Evolutionary conservation across 164 flowering plant genomes (phyloP).

Genomic region (Magnolia changhungtana): DNA sequence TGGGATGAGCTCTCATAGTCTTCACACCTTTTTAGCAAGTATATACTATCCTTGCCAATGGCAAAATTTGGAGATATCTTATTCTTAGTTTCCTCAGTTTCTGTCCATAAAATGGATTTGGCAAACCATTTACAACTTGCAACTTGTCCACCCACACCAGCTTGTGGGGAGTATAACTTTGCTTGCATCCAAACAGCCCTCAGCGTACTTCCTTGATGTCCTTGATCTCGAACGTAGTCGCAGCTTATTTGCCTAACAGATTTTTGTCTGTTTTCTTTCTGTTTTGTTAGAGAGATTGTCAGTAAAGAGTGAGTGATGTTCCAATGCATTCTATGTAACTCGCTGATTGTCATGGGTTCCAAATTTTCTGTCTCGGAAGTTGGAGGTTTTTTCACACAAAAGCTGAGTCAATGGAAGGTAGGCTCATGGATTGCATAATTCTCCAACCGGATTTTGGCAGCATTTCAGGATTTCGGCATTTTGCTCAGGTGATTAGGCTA

Average conservation of each 20-base stretch:
- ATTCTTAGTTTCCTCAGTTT: not conserved
- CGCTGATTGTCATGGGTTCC: not conserved
- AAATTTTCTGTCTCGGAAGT: not conserved
- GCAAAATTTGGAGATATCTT: too few relatives aligned
- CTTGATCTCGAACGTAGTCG: not conserved
- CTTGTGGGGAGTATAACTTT: not conserved
- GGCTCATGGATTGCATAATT: too few relatives aligned
- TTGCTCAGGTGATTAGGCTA: too few relatives aligned
- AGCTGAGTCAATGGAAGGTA: too few relatives aligned
- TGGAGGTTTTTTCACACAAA: not conserved
- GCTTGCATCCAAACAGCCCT: not conserved
- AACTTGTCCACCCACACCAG: not conserved
- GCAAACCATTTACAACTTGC: too few relatives aligned
- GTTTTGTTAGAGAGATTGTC: conserved; percentile 46
- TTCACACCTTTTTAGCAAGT: too few relatives aligned
- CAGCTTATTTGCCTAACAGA: not conserved
- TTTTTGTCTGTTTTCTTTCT: not conserved
- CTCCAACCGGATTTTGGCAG: too few relatives aligned
- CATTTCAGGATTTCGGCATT: too few relatives aligned
- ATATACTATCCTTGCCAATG: too few relatives aligned
- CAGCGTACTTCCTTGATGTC: not conserved
- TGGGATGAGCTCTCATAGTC: too few relatives aligned
- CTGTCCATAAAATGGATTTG: not conserved
- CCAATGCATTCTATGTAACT: not conserved
- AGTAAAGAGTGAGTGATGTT: conserved; percentile 29